Conservation (phyloP, 75 land plant genomes). For the Ceratopteris richardii region DNA sequence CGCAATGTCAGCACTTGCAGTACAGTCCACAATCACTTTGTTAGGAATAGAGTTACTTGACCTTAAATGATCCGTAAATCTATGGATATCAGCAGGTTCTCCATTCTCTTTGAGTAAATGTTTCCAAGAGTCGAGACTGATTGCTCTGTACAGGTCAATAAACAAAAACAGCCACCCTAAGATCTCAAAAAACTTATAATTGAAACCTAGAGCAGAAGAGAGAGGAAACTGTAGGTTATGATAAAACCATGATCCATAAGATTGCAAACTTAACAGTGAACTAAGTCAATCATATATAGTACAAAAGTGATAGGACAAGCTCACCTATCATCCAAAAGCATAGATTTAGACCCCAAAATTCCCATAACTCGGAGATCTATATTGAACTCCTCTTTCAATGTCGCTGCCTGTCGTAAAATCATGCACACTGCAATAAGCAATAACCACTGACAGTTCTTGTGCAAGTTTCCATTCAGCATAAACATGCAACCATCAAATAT, state of each 20-base stretch:
- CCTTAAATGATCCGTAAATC: constrained; percentile 59
- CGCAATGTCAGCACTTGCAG: constrained; percentile 71
- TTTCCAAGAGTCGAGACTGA: constrained; percentile 75
- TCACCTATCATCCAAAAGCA: constrained; percentile 70
- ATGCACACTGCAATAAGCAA: not conserved
- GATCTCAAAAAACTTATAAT: too few species aligned
- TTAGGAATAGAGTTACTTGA: constrained; percentile 80
- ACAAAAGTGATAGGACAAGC: too few species aligned
- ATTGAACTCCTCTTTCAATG: constrained; percentile 82
- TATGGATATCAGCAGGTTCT: constrained; percentile 51
- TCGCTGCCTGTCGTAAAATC: constrained; percentile 50
- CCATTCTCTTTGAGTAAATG: constrained; percentile 50
- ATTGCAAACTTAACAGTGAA: too few species aligned
- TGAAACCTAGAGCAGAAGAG: too few species aligned
- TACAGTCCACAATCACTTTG: constrained; percentile 87
- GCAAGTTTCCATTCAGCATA: too few species aligned
- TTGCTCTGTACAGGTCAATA: constrained; percentile 38
- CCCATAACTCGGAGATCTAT: constrained; percentile 94
- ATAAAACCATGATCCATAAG: too few species aligned
- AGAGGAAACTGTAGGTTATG: too few species aligned
- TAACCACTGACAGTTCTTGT: not conserved
- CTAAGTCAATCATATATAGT: too few species aligned
- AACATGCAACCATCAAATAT: too few species aligned
- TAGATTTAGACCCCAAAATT: constrained; percentile 62
- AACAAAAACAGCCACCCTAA: not conserved